These are phyloP conservation scores for Meyerozyma guilliermondii DNA, from an alignment of 1,139 yeast genomes.

Conservation along the genomic window DNA sequence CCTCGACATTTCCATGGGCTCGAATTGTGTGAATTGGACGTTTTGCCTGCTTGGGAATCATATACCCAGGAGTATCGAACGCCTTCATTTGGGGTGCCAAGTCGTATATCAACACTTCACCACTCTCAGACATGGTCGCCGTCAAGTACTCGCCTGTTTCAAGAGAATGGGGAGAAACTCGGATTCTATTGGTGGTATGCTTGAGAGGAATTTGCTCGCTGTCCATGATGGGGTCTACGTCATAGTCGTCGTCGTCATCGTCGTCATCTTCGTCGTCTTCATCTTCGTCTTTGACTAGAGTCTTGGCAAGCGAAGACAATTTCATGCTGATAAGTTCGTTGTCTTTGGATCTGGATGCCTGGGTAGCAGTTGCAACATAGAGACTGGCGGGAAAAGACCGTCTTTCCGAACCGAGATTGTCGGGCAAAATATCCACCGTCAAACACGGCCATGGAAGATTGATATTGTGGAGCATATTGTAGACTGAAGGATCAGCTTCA, in stretches of 20 bases:
- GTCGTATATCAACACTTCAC: conserved; percentile 85
- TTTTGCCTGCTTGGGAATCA: conserved; percentile 71
- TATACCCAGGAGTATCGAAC: conserved; percentile 81
- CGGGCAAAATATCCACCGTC: conserved; percentile 86
- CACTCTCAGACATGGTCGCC: conserved; percentile 86
- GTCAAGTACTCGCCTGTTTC: conserved; percentile 77
- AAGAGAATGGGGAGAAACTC: conserved; percentile 78
- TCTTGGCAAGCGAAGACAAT: conserved; percentile 75
- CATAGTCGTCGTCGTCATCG: conserved; percentile 55
- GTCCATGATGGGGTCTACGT: conserved; percentile 81
- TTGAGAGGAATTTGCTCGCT: conserved; percentile 72
- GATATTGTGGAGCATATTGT: conserved; percentile 93
- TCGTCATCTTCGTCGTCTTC: conserved; percentile 63
- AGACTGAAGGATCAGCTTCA: conserved; percentile 94
- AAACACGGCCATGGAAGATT: conserved; percentile 97
- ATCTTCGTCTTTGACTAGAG: conserved; percentile 75
- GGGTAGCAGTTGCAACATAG: conserved; percentile 88
- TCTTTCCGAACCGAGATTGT: conserved; percentile 80
- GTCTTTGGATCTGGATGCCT: conserved; percentile 81
- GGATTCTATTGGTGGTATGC: conserved; percentile 83
- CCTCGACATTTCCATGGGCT: conserved; percentile 93
- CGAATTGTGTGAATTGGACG: conserved; percentile 82
- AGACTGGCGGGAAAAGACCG: conserved; percentile 85
- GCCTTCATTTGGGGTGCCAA: conserved; percentile 74
- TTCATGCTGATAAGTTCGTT: conserved; percentile 85